Evolutionary conservation across 441 rosid genomes (phyloP), one percentile per base, ranked within the genome.

Genomic region (Erodium chrysanthum): DNA sequence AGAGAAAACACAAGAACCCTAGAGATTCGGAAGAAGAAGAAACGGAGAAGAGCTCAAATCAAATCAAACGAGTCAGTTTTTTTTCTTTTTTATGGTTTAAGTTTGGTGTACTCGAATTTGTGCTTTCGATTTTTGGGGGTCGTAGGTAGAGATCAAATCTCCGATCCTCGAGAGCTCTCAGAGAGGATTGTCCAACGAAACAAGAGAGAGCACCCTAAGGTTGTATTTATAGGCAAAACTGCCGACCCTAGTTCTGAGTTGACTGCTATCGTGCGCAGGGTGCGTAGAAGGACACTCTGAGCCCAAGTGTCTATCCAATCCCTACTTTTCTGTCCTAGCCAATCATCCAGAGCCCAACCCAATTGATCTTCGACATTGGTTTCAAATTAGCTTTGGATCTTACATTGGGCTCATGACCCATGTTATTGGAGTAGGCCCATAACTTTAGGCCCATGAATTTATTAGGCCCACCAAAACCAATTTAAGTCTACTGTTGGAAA

Each of bases 1-100:
- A 66, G 5, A 29, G 67, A 27, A 44, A 15, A 5, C n/a, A 17
- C 9, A 65, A 69, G 59, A 83, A 40, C 61, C 62, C 58, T 70
- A 64, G 66, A 18, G 33, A 59, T 73, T 48, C 65, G 17, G 48
- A 20, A 6, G 6, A 20, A 31, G 17, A n/a, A 27, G 14, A 25
- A 21, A 20, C 27, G 37, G n/a, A 66, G 29, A 18, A 66, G 62
- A 58, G 62, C 29, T 1, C n/a, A 12, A 58, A 21, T 58, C 6
- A 29, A 6, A 5, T 9, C 31, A 9, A 22, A 14, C 29, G 10
- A 21, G 15, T 12, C 21, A 21, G 1, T 29, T 58, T 10, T 58
- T 3, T 20, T 58, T 58, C 62, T 25, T 58, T 10, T 58, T 58
- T 42, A 20, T 5, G 14, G 61, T 58, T 8, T 4, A 21, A 58